Evolutionary conservation across 1,284 basidiomycete genomes (phyloP).

Genomic region (Sanghuangporus sanghuang): DNA sequence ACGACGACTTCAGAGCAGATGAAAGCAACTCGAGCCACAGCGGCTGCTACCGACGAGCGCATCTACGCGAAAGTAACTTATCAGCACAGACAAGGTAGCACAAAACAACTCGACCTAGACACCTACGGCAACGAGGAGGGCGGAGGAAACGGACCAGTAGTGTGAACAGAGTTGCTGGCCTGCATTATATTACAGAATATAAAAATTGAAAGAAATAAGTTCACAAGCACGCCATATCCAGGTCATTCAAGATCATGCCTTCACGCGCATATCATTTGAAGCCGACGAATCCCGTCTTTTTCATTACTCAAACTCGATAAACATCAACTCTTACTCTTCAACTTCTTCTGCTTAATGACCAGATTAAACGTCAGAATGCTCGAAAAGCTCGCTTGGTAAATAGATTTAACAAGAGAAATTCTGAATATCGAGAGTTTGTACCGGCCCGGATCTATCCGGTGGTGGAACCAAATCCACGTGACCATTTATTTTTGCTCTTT

Average conservation of each 20-base stretch:
- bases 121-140: neutral
- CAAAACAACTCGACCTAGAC: neutral
- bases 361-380: too few species aligned
- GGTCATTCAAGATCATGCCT: neutral
- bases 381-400: too few species aligned
- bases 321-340: neutral
- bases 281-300: neutral
- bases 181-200: neutral
- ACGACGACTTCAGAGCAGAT: slow-evolving; percentile 63
- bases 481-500: too few species aligned
- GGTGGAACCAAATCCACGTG: too few species aligned
- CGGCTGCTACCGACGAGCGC: slow-evolving; percentile 22
- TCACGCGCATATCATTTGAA: neutral
- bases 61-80: slow-evolving; percentile 4
- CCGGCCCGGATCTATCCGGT: too few species aligned
- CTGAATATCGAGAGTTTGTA: too few species aligned
- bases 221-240: neutral
- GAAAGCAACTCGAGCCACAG: slow-evolving; percentile 64
- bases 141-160: neutral
- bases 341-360: too few species aligned
- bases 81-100: too few species aligned
- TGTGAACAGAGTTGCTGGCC: neutral
- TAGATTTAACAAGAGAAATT: too few species aligned
- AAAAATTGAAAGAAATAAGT: neutral
- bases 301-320: neutral